Conservation (phyloP, 306 rosid genomes). For the Hippophae rhamnoides region DNA sequence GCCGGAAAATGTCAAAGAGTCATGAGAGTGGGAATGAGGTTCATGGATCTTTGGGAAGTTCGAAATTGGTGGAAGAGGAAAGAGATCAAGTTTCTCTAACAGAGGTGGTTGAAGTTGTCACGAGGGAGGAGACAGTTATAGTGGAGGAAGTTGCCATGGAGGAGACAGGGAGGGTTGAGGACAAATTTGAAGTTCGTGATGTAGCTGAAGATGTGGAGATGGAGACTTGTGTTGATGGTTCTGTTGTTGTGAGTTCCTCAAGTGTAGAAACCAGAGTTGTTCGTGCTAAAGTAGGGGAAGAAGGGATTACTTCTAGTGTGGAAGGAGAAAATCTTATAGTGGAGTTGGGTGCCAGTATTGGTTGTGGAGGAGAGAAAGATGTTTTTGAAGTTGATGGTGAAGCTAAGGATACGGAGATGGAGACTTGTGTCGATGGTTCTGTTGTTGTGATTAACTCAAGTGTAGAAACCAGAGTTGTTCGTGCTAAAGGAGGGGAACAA, state of each 20-base stretch:
- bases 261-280: slow-evolving; percentile 17
- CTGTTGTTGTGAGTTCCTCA: slow-evolving; percentile 11
- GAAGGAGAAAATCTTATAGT: slow-evolving; percentile 4
- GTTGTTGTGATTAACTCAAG: slow-evolving; percentile 7
- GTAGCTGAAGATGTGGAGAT: slow-evolving; percentile 6
- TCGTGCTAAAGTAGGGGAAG: slow-evolving; percentile 12
- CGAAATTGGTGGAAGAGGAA: slow-evolving; percentile 19
- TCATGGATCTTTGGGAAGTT: slow-evolving; percentile 24
- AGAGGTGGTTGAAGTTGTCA: slow-evolving; percentile 19
- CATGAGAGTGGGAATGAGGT: slow-evolving; percentile 4
- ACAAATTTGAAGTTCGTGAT: background rate
- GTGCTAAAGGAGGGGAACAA: slow-evolving; percentile 10
- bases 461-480: slow-evolving; percentile 18
- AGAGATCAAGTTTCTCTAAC: slow-evolving; percentile 7
- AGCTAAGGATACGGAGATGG: slow-evolving; percentile 1
- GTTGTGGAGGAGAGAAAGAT: background rate
- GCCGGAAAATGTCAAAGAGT: slow-evolving; percentile 2
- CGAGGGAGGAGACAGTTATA: slow-evolving; percentile 7
- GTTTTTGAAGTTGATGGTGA: slow-evolving; percentile 10
- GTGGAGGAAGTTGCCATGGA: background rate
- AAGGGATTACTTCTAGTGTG: slow-evolving; percentile 1
- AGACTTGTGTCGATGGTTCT: slow-evolving; percentile 15
- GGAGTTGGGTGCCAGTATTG: slow-evolving; percentile 7
- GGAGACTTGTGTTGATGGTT: slow-evolving; percentile 14
- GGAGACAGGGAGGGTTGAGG: slow-evolving; percentile 13